Conservation (phyloP, 805 yeast species). For the Kuraishia floccosa region DNA sequence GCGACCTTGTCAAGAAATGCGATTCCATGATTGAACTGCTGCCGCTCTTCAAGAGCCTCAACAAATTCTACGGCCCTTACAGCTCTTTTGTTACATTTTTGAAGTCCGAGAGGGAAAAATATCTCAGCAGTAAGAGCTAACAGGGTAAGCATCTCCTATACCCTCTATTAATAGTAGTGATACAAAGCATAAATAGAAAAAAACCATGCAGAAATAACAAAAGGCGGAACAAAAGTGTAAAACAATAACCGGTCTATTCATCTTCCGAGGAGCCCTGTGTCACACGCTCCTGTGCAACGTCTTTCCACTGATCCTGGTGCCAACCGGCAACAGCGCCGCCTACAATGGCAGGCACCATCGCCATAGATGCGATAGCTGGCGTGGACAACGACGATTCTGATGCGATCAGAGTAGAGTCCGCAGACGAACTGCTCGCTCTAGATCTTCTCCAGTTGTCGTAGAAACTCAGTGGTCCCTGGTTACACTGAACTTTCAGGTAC, state of each 20-base stretch:
- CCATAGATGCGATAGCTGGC: conserved; percentile 30
- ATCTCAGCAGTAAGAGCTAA: conserved; percentile 9
- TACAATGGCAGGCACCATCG: conserved; percentile 43
- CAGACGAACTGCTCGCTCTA: no score
- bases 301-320: conserved; percentile 9
- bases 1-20: conserved; percentile 27
- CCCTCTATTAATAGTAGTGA: no score
- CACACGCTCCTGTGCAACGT: neutral
- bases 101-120: conserved; percentile 20
- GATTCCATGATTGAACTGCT: conserved; percentile 34
- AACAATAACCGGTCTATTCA: no score
- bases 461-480: conserved; percentile 1
- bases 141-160: neutral
- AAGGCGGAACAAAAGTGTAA: no score
- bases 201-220: no score
- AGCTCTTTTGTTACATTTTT: conserved; percentile 34
- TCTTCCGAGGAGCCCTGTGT: no score
- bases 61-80: conserved; percentile 38
- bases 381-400: no score
- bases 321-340: conserved; percentile 51
- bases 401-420: no score
- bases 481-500: no score
- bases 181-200: no score
- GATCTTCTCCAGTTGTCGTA: no score
- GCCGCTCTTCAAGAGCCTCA: conserved; percentile 42